These are phyloP conservation scores for Populus pruinosa DNA, from an alignment of 345 rosid species.

Conservation along the genomic window DNA sequence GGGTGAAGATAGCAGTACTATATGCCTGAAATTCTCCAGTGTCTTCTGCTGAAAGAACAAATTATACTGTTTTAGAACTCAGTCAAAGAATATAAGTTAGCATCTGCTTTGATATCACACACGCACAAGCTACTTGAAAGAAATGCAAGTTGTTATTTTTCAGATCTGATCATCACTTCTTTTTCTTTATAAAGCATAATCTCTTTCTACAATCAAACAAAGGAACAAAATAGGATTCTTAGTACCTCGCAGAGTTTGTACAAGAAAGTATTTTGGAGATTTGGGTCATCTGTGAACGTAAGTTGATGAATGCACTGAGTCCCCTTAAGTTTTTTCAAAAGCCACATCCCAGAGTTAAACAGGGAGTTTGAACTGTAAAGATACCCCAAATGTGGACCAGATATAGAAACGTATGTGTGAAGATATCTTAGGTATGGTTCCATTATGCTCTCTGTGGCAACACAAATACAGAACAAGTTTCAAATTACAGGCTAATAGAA, in stretches of 20 bases:
- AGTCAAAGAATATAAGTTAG: not conserved
- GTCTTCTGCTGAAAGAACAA: slow-evolving; percentile 72
- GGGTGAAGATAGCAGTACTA: slow-evolving; percentile 81
- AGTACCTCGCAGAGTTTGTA: slow-evolving; percentile 77
- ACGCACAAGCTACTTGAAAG: not conserved
- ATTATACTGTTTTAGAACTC: slow-evolving; percentile 21
- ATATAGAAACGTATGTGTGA: slow-evolving; percentile 70
- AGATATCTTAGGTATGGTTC: slow-evolving; percentile 73
- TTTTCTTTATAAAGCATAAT: not conserved
- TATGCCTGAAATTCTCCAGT: slow-evolving; percentile 64
- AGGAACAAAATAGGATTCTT: not conserved
- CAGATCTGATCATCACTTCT: not conserved
- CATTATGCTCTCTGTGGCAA: slow-evolving; percentile 71
- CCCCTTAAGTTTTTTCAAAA: slow-evolving; percentile 82
- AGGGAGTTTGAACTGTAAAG: slow-evolving; percentile 87
- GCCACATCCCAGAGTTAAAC: slow-evolving; percentile 93
- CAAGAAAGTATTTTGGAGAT: slow-evolving; percentile 71
- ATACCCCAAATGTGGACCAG: slow-evolving; percentile 96
- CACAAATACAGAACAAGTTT: slow-evolving; percentile 5
- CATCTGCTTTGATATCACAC: not conserved
- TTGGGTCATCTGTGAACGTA: slow-evolving; percentile 86
- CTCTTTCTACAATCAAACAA: not conserved
- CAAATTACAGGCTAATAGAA: slow-evolving; percentile 1
- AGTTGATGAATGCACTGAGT: slow-evolving; percentile 96
- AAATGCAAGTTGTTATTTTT: not conserved